Conservation (phyloP, 345 rosid species). For the Moricandia moricandioides region DNA sequence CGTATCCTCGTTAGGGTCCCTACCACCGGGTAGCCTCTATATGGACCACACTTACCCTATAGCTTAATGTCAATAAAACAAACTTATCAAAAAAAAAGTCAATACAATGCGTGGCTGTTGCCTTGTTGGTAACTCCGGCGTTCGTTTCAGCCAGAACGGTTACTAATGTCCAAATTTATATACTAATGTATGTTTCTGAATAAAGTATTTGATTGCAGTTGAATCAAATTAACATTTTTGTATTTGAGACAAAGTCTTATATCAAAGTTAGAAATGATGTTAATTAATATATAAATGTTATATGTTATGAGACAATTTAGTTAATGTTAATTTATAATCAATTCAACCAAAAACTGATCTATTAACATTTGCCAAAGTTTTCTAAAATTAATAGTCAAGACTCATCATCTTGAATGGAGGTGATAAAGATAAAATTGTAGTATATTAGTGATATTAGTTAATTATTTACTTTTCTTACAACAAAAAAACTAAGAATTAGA, state of each 20-base stretch:
- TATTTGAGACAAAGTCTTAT: not conserved
- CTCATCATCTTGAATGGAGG: not conserved
- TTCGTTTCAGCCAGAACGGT: not conserved
- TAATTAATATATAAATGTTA: not conserved
- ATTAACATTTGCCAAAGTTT: not conserved
- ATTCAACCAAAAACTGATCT: not conserved
- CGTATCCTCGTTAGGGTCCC: too few species aligned
- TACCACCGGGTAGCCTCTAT: too few species aligned
- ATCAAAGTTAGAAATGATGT: not conserved
- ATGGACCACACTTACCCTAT: too few species aligned
- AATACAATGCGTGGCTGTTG: not conserved
- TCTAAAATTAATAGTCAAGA: not conserved
- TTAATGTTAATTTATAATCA: not conserved
- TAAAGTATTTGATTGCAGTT: not conserved
- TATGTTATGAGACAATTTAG: not conserved
- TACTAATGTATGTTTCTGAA: not conserved
- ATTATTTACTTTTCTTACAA: too few species aligned
- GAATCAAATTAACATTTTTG: not conserved
- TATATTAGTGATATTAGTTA: not conserved
- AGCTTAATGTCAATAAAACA: too few species aligned
- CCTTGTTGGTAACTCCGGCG: not conserved
- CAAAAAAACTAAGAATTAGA: too few species aligned
- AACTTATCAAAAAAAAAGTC: too few species aligned
- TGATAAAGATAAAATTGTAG: too few species aligned
- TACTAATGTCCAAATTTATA: constrained; percentile 1